A percentile compares a stretch with the other conserved stretches of the same genome.
These are phyloP conservation scores for Aspergillus udagawae DNA, from an alignment of 2,329 filamentous ascomycete species.

Conservation along the genomic window DNA sequence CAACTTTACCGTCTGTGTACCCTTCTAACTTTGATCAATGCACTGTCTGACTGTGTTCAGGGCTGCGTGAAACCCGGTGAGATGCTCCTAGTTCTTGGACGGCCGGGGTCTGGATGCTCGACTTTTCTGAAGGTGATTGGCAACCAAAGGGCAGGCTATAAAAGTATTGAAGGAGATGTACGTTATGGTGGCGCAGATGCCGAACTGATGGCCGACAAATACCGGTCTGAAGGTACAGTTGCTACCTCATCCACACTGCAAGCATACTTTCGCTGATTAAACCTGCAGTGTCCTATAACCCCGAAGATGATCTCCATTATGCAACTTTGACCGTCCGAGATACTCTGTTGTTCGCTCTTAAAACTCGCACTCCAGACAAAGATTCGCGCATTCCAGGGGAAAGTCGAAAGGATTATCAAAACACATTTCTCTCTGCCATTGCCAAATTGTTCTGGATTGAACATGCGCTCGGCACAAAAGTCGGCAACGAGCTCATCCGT, in stretches of 20 bases:
- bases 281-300: slow-evolving; percentile 63
- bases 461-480: slow-evolving; percentile 68
- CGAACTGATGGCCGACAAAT: slow-evolving; percentile 47
- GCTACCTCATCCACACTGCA: slow-evolving; percentile 12
- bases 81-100: slow-evolving; percentile 39
- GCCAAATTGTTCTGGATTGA: slow-evolving; percentile 69
- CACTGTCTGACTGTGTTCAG: slow-evolving; percentile 12
- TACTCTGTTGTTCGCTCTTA: slow-evolving; percentile 69
- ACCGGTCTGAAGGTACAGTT: slow-evolving; percentile 39
- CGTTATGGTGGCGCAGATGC: slow-evolving; percentile 55
- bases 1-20: slow-evolving; percentile 47
- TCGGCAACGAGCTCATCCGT: slow-evolving; percentile 70
- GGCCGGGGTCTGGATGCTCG: slow-evolving; percentile 57
- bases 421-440: slow-evolving; percentile 62
- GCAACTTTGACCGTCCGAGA: slow-evolving; percentile 72
- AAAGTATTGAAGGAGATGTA: slow-evolving; percentile 54
- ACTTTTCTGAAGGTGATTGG: slow-evolving; percentile 80
- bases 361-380: slow-evolving; percentile 63
- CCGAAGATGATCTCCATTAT: slow-evolving; percentile 74
- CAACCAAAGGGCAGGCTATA: slow-evolving; percentile 61
- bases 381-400: slow-evolving; percentile 59
- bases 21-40: background rate
- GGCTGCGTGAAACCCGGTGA: slow-evolving; percentile 40
- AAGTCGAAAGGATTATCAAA: slow-evolving; percentile 55
- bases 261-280: slow-evolving; percentile 4